Conservation (phyloP, 352 stramenopile genomes). For the Hyphochytrium catenoides region DNA sequence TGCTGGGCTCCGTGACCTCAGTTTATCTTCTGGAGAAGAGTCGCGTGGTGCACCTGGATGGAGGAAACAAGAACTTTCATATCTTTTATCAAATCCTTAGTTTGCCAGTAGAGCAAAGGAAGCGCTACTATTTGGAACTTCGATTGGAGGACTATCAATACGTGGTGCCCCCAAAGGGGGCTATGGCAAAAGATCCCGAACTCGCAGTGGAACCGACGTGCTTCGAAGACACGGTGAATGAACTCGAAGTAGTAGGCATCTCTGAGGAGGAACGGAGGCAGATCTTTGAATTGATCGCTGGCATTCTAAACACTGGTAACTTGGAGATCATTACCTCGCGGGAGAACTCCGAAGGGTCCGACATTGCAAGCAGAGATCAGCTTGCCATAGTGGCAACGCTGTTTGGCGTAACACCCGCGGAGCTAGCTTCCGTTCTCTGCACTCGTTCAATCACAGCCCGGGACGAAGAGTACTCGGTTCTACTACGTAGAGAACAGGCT, state of each 20-base stretch:
- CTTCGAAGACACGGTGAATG: conserved; percentile 17
- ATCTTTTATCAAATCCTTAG: conserved; percentile 88
- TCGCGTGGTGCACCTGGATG: conserved; percentile 63
- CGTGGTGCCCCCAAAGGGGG: conserved; percentile 23
- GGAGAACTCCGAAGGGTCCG: no score
- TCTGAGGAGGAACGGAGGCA: conserved; percentile 19
- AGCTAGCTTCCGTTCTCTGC: conserved; percentile 69
- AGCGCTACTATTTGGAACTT: conserved; percentile 10
- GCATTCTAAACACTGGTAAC: no score
- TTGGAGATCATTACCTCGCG: no score
- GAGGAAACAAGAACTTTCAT: conserved; percentile 89
- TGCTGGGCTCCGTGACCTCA: conserved; percentile 35
- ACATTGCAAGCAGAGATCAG: no score
- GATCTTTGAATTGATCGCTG: no score
- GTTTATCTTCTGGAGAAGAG: conserved; percentile 93
- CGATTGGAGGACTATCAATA: conserved; percentile 20
- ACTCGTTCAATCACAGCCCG: conserved; percentile 74
- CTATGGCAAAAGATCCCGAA: conserved; percentile 19
- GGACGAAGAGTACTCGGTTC: conserved; percentile 65
- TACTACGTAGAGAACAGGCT: conserved; percentile 32
- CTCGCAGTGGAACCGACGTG: conserved; percentile 12
- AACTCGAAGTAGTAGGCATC: conserved; percentile 23
- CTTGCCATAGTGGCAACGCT: no score
- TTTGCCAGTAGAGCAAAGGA: conserved; percentile 14
- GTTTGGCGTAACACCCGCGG: no score